Base-by-base conservation (phyloP, 1,139 yeast species). In the Yamadazyma kanchanaburiensis region DNA sequence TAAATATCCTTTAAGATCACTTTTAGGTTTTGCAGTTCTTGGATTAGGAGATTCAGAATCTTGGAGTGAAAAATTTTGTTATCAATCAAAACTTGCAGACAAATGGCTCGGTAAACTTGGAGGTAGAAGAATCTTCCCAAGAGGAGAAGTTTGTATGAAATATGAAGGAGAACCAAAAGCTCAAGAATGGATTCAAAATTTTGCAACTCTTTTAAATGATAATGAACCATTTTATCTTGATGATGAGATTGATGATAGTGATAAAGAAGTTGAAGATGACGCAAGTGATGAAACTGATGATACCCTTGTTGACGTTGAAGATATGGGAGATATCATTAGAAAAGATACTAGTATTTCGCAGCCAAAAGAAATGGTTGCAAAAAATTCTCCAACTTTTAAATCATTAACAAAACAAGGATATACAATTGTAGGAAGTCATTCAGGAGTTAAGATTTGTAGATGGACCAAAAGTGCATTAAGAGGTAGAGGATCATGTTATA, bases 401-500 rank as follows among this genome's bases (percentile, higher is more conserved):
- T 80, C 94, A 12, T 66, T 88, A 30, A 88, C 96, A 2, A 88
- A 88, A 48, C 97, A 88, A 59, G 96, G 96, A 0, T 88, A 88
- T 47, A 83, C 94, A 0, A 78, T 88, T 39, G 95, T 88, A 21
- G 97, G 97, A 10, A 80, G 94, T 0, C 97, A 88, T 49, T 86
- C 95, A 0, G 97, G 97, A 19, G 96, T 88, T 27, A 88, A 88
- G 54, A 86, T 89, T 27, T 88, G 97, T 53, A 75, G 96, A 49
- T 88, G 97, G 97, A 88, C 96, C 4, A 89, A 89, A 52, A 83
- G 94, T 39, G 96, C 96, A 2, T 67, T 88, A 44, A 72, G 97
- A 45, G 96, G 96, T 15, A 74, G 96, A 45, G 97, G 97, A 1
- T 85, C 95, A 4, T 88, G 97, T 59, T 88, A 88, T 61, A 88